Evolutionary conservation across 306 rosid genomes (phyloP).

Genomic region (Glycyrrhiza uralensis): DNA sequence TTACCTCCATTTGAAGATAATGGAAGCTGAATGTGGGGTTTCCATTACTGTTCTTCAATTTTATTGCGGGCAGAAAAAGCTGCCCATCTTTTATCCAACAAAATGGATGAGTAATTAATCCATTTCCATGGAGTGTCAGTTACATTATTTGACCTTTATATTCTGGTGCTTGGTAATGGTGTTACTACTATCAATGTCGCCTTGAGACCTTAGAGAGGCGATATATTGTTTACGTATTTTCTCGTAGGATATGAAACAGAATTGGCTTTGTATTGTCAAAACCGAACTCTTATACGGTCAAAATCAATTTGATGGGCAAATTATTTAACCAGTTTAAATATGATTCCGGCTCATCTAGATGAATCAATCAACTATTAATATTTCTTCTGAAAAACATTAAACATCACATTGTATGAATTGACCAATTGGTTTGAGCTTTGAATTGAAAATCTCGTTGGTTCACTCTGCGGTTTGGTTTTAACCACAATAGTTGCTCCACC

Average conservation of each 20-base stretch:
- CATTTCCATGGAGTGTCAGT: background rate
- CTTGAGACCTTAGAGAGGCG: background rate
- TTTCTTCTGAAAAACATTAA: no score
- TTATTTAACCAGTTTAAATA: background rate
- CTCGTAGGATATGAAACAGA: constrained; percentile 2
- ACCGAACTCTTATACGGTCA: no score
- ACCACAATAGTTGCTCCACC: background rate
- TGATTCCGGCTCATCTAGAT: background rate
- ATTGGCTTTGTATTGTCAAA: background rate
- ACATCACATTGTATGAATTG: background rate
- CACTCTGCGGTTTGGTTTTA: background rate
- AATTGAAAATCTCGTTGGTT: background rate
- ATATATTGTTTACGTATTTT: background rate
- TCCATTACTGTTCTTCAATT: background rate
- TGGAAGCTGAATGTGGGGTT: constrained; percentile 29
- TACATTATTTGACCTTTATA: background rate
- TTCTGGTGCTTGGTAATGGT: background rate
- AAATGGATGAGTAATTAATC: constrained; percentile 1
- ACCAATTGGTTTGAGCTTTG: background rate
- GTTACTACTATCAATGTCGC: background rate
- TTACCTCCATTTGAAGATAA: constrained; percentile 77
- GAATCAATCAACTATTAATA: no score
- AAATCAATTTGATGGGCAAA: no score
- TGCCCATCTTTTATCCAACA: background rate
- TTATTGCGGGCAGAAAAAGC: constrained; percentile 10